Evolutionary conservation across 164 flowering plant genomes (phyloP), one percentile per base, ranked within the genome.

Genomic region (Kingdonia uniflora): DNA sequence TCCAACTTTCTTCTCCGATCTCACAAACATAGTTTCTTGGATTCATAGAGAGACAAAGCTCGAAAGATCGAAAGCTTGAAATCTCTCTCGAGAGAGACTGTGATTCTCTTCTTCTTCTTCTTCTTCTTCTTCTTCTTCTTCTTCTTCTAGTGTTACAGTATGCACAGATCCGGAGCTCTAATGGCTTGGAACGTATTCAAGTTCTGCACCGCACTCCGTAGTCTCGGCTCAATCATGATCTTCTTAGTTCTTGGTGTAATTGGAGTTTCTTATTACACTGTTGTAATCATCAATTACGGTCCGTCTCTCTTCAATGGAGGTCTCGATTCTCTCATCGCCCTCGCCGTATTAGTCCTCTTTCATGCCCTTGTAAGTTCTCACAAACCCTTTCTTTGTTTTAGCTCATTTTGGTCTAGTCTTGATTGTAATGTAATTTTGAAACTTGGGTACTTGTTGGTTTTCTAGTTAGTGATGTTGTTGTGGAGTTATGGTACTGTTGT

Each of bases 401-500:
- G n/a, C n/a, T n/a, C n/a, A n/a, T n/a, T n/a, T n/a, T n/a, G n/a
- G n/a, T n/a, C n/a, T n/a, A n/a, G n/a, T n/a, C n/a, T n/a, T n/a
- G n/a, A n/a, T n/a, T n/a, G n/a, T n/a, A n/a, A n/a, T n/a, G n/a
- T n/a, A n/a, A n/a, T n/a, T n/a, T n/a, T n/a, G n/a, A n/a, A n/a
- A n/a, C n/a, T n/a, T n/a, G n/a, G n/a, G n/a, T n/a, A n/a, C n/a
- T n/a, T n/a, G n/a, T n/a, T n/a, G n/a, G n/a, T n/a, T n/a, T n/a
- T n/a, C n/a, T n/a, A 94, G 99, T 62, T 94, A 73, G 95, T 64
- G 62, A 87, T 94, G 99, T 73, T 94, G 15, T 62, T 94, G 23
- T 94, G 99, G 99, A 80, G 96, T 68, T 94, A 94, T 69, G 89
- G 87, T 56, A 77, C 97, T 45, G 96, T 85, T 62, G 96, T 94